These are phyloP conservation scores for Porcisia deanei DNA, from an alignment of 208 protist genomes.

Conservation along the genomic window DNA sequence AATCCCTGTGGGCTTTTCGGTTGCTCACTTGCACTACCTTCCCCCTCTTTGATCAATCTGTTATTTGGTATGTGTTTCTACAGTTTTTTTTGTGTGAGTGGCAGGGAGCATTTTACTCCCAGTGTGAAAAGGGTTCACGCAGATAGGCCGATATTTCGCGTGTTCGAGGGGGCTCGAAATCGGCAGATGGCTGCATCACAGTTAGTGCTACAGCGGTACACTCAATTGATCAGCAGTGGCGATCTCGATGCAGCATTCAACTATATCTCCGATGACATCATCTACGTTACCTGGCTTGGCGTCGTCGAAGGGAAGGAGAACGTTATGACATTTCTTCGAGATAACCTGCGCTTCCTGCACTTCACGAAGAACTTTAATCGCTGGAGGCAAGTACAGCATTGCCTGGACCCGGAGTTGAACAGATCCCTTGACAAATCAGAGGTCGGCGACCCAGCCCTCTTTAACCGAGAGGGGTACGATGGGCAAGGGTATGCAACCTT, in stretches of 20 bases:
- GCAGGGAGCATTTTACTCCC: not conserved
- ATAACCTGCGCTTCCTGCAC: constrained; percentile 80
- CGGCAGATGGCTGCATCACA: constrained; percentile 54
- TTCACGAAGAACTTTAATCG: constrained; percentile 55
- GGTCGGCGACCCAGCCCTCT: constrained; percentile 16
- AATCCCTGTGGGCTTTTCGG: not conserved
- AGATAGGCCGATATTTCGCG: not conserved
- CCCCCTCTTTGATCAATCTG: not conserved
- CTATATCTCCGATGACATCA: constrained; percentile 71
- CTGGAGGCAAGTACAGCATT: constrained; percentile 79
- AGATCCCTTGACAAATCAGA: not conserved
- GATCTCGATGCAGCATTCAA: constrained; percentile 55
- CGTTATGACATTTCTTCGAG: constrained; percentile 71
- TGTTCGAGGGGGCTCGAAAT: not conserved
- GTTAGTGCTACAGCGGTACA: constrained; percentile 63
- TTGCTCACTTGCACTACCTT: not conserved
- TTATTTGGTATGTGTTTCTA: not conserved
- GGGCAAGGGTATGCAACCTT: constrained; percentile 75
- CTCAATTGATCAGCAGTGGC: constrained; percentile 54
- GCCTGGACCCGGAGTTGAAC: constrained; percentile 39
- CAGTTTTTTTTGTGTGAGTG: not conserved
- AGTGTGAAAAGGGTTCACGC: not conserved
- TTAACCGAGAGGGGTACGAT: constrained; percentile 62
- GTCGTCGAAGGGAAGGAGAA: constrained; percentile 77
- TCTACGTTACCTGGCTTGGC: constrained; percentile 83